Percentiles rank a stretch among this genome's conserved stretches.
Conservation (phyloP, 1,139 yeast species). For the Arxiozyma heterogenica region DNA sequence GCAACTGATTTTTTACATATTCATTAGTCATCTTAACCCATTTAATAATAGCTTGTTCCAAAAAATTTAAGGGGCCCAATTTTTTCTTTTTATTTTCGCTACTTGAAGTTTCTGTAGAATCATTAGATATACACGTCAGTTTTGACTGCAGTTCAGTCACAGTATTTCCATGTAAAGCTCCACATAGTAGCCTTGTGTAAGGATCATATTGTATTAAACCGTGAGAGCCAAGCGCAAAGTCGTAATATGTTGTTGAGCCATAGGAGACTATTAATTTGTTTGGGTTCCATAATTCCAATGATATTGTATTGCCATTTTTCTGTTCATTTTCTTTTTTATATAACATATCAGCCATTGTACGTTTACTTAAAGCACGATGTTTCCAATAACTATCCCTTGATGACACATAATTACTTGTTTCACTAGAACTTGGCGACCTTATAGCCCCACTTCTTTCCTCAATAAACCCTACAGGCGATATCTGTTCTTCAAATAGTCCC, state of each 20-base stretch:
- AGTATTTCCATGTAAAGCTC: conserved; percentile 15
- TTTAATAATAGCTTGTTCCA: conserved; percentile 15
- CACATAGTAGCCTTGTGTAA: conserved; percentile 12
- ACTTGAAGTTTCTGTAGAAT: not conserved
- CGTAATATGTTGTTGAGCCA: conserved; percentile 14
- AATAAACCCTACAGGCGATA: not conserved
- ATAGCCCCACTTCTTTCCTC: not conserved
- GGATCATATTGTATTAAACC: conserved; percentile 12
- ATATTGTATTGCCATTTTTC: not conserved
- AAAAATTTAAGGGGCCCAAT: conserved; percentile 11
- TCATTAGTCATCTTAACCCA: conserved; percentile 12
- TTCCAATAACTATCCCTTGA: not conserved
- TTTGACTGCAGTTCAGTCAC: conserved; percentile 11
- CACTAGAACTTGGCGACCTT: not conserved
- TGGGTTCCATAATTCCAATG: conserved; percentile 12
- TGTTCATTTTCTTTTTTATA: not conserved
- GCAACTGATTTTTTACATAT: conserved; percentile 9
- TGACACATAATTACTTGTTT: not conserved
- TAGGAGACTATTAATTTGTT: conserved; percentile 11
- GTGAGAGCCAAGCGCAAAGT: conserved; percentile 13
- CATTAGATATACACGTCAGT: conserved; percentile 5
- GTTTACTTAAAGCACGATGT: not conserved
- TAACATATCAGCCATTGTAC: not conserved
- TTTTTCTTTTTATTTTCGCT: not conserved
- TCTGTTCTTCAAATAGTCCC: not conserved